phyloP scores from a whole-genome alignment of 2,329 filamentous ascomycete genomes.

The Alternaria sp. region DNA sequence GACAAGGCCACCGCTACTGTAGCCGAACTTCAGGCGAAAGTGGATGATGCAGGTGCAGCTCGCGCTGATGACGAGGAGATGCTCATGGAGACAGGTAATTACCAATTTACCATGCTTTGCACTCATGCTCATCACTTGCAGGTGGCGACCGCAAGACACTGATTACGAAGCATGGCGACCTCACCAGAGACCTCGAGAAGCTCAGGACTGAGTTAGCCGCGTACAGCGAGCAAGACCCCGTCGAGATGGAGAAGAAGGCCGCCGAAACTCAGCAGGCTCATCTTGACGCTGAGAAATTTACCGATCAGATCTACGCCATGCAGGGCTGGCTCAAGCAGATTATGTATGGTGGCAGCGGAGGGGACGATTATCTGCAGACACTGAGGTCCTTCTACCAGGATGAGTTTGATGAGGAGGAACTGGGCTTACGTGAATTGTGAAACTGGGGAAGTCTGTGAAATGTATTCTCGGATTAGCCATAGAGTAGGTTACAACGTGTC shows the following conservation, averaged over 20 bases:
- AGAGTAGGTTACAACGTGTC: background rate
- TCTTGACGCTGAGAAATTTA: slow-evolving; percentile 45
- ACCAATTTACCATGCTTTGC: background rate
- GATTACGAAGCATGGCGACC: slow-evolving; percentile 40
- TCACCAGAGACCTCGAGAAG: slow-evolving; percentile 47
- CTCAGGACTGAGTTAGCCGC: slow-evolving; percentile 51
- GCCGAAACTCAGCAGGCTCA: slow-evolving; percentile 37
- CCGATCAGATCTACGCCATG: slow-evolving; percentile 56
- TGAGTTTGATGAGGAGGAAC: slow-evolving; percentile 62
- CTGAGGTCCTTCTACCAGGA: slow-evolving; percentile 58
- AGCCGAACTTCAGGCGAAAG: slow-evolving; percentile 50
- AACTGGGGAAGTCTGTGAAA: background rate
- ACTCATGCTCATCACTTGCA: slow-evolving; percentile 5
- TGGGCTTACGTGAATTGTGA: slow-evolving; percentile 54
- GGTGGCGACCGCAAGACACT: slow-evolving; percentile 48
- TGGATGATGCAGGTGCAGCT: slow-evolving; percentile 48
- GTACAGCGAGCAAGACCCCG: slow-evolving; percentile 55
- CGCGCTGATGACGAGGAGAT: slow-evolving; percentile 49
- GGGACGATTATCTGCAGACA: slow-evolving; percentile 51
- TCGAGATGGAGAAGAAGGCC: slow-evolving; percentile 52
- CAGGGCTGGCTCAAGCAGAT: slow-evolving; percentile 52
- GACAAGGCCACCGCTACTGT: slow-evolving; percentile 45
- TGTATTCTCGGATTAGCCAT: background rate
- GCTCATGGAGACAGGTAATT: slow-evolving; percentile 40
- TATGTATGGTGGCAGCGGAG: slow-evolving; percentile 39